Evolutionary conservation across 257 asterid genomes (phyloP).

Genomic region (Phtheirospermum japonicum): DNA sequence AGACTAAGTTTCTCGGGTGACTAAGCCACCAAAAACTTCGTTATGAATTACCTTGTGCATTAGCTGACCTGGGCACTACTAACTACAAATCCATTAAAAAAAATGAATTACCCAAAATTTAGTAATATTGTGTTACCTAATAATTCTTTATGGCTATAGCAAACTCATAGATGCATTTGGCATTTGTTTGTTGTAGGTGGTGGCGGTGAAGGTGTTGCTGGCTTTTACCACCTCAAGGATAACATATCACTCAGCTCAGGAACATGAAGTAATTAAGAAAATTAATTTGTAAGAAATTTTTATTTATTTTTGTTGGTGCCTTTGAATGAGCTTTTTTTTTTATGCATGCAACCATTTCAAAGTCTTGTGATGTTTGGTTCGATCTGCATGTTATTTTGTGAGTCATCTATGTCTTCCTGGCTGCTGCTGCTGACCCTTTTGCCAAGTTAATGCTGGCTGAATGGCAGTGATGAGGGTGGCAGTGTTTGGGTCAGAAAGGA

Average conservation of each 20-base stretch:
- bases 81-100: no score
- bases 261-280: conserved; percentile 22
- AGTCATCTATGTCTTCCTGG: not conserved
- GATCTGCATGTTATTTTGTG: conserved; percentile 37
- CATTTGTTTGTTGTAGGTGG: conserved; percentile 29
- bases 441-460: no score
- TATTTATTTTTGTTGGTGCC: not conserved
- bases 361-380: conserved; percentile 27
- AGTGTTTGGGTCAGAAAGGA: conserved; percentile 81
- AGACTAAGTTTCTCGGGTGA: conserved; percentile 13
- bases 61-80: conserved; percentile 1
- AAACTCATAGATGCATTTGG: no score
- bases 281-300: conserved; percentile 34
- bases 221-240: conserved; percentile 14
- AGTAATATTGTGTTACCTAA: not conserved
- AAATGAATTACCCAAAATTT: no score
- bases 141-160: conserved; percentile 13
- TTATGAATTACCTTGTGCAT: not conserved
- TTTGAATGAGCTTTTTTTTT: conserved; percentile 21
- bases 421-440: conserved; percentile 22
- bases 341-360: conserved; percentile 7
- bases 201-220: conserved; percentile 26
- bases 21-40: not conserved
- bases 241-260: conserved; percentile 41
- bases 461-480: conserved; percentile 58